phyloP scores from a whole-genome alignment of 371 early-diverging fungal species.

The Massospora cicadina region DNA sequence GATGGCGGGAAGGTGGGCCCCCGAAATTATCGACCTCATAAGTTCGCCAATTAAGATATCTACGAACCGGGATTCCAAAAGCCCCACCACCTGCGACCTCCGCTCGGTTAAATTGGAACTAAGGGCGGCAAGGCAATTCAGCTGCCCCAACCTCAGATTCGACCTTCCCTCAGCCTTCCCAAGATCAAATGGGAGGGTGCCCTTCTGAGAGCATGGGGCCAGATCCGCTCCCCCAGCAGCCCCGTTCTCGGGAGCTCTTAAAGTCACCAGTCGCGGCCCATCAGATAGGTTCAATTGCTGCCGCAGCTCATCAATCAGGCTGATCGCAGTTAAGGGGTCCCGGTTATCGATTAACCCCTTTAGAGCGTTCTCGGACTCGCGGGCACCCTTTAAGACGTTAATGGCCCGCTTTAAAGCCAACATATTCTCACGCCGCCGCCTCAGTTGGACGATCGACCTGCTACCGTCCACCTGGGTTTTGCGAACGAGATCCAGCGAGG shows the following conservation, averaged over 20 bases:
- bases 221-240: not conserved
- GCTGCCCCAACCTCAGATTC: not conserved
- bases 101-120: not conserved
- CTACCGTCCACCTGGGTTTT: not conserved
- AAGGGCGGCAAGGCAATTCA: not conserved
- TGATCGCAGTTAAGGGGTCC: not conserved
- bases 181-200: not conserved
- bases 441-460: not conserved
- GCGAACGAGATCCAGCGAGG: not conserved
- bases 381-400: not conserved
- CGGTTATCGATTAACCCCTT: not conserved
- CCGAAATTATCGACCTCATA: not conserved
- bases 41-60: not conserved
- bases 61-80: not conserved
- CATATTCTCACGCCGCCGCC: not conserved
- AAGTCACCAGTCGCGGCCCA: not conserved
- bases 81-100: not conserved
- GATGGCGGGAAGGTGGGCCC: not conserved
- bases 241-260: not conserved
- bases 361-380: not conserved
- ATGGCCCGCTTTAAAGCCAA: not conserved
- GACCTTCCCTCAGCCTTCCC: not conserved
- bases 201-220: not conserved
- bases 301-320: not conserved
- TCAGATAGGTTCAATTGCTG: not conserved